phyloP scores from a whole-genome alignment of 768 basidiomycete genomes.

The Hericium erinaceus region DNA sequence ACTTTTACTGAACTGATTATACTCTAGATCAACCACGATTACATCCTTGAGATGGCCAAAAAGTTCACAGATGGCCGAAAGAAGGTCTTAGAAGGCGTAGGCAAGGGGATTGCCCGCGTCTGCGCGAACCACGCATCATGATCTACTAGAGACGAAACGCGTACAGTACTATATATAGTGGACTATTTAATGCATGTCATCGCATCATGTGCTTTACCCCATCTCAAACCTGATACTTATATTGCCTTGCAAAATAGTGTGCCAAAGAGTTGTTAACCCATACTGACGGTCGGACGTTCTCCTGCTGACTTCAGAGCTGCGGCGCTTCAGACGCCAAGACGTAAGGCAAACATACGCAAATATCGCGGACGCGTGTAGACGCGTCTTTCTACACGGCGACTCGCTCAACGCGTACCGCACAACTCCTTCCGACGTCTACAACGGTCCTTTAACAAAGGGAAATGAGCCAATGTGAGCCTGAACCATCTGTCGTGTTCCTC shows the following conservation, averaged over 20 bases:
- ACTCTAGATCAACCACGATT: conserved; percentile 54
- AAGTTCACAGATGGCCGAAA: conserved; percentile 61
- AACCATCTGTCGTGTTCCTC: neutral
- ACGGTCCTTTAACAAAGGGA: neutral
- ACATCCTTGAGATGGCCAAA: conserved; percentile 50
- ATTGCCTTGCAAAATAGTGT: neutral
- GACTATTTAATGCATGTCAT: neutral
- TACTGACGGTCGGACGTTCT: neutral
- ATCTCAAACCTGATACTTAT: too few species aligned
- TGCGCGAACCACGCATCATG: conserved; percentile 25
- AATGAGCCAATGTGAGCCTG: conserved; percentile 39
- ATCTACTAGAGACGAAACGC: neutral
- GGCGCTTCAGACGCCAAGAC: neutral
- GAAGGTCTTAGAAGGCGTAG: conserved; percentile 61
- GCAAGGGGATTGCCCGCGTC: conserved; percentile 57
- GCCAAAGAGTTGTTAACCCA: neutral
- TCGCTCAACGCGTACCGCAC: neutral
- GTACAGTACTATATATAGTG: neutral
- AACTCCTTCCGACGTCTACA: neutral
- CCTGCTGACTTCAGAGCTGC: neutral
- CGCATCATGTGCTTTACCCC: neutral
- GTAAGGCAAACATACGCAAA: conserved; percentile 10
- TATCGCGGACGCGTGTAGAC: conserved; percentile 9
- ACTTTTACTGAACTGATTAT: neutral
- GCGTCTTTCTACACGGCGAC: neutral